A percentile compares a stretch with the other conserved stretches of the same genome.
These are phyloP conservation scores for Telfairia occidentalis DNA, from an alignment of 331 rosid genomes.

Conservation along the genomic window DNA sequence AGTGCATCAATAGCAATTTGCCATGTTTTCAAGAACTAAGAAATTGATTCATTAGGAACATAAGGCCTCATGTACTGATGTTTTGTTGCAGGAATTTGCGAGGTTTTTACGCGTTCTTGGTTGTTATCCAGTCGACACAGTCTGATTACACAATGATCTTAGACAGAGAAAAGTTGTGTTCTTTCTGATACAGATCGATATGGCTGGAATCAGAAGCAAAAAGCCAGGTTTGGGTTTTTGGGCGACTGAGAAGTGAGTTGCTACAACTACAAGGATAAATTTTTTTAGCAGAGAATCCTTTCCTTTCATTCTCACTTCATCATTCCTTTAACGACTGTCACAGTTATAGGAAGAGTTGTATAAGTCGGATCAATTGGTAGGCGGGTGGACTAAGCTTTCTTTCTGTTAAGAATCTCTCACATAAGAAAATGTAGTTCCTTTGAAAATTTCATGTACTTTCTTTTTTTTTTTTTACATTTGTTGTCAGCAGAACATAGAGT, in stretches of 20 bases:
- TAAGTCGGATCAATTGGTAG: not conserved
- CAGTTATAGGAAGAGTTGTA: conserved; percentile 1
- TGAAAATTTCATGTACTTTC: not conserved
- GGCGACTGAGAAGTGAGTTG: not conserved
- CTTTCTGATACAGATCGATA: not conserved
- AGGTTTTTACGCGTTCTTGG: conserved; percentile 80
- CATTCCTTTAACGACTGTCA: not conserved
- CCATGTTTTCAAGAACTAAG: not conserved
- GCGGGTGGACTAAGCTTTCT: not conserved
- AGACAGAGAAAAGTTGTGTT: not conserved
- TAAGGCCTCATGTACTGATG: not conserved
- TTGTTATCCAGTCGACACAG: conserved; percentile 3
- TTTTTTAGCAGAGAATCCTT: not conserved
- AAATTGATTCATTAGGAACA: not conserved
- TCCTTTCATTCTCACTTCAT: not conserved
- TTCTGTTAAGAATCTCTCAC: not conserved
- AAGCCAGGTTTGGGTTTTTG: not conserved
- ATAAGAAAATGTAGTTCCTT: not conserved
- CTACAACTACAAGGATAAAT: not conserved
- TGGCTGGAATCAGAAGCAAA: not conserved
- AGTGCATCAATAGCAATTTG: not conserved
- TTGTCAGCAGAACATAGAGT: not conserved
- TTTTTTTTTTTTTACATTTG: not conserved
- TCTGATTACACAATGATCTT: conserved; percentile 14
- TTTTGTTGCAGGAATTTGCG: conserved; percentile 53